These are phyloP conservation scores for Fusarium zealandicum DNA, from an alignment of 2,329 filamentous ascomycete genomes.

Conservation along the genomic window DNA sequence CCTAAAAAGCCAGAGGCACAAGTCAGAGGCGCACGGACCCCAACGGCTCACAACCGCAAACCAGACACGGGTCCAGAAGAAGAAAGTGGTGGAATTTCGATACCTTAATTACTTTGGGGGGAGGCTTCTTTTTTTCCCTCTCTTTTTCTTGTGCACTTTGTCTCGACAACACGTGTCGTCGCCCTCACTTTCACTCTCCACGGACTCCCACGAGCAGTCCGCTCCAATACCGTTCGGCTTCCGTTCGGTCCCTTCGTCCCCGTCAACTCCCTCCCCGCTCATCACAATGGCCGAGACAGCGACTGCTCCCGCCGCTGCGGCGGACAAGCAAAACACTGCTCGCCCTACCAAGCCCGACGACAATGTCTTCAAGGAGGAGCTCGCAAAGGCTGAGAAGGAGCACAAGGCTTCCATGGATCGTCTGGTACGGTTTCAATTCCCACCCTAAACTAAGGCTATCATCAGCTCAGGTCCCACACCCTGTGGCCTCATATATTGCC, in stretches of 20 bases:
- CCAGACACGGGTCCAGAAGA: constrained; percentile 40
- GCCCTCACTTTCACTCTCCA: constrained; percentile 18
- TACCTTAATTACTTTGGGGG: constrained; percentile 23
- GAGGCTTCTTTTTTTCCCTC: constrained; percentile 22
- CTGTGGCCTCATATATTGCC: constrained; percentile 27
- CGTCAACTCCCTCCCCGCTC: constrained; percentile 32
- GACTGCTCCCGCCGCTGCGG: constrained; percentile 54
- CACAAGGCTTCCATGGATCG: constrained; percentile 77
- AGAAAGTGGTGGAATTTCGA: constrained; percentile 41
- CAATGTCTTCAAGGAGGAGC: constrained; percentile 78
- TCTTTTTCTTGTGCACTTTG: constrained; percentile 9
- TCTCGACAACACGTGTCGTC: constrained; percentile 31
- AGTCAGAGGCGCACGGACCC: constrained; percentile 36
- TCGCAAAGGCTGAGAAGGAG: constrained; percentile 86
- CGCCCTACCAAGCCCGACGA: constrained; percentile 90
- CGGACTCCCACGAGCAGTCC: constrained; percentile 24
- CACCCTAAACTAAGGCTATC: constrained; percentile 8
- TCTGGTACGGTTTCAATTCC: constrained; percentile 47
- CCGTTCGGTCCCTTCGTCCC: constrained; percentile 27
- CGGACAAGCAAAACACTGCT: constrained; percentile 50
- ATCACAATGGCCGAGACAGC: constrained; percentile 56
- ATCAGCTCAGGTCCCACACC: constrained; percentile 25
- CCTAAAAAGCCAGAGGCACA: constrained; percentile 11
- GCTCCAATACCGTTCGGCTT: constrained; percentile 26
- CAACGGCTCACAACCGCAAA: constrained; percentile 39